Evolutionary conservation across 768 basidiomycete species (phyloP).

Genomic region (Termitomyces sp.): DNA sequence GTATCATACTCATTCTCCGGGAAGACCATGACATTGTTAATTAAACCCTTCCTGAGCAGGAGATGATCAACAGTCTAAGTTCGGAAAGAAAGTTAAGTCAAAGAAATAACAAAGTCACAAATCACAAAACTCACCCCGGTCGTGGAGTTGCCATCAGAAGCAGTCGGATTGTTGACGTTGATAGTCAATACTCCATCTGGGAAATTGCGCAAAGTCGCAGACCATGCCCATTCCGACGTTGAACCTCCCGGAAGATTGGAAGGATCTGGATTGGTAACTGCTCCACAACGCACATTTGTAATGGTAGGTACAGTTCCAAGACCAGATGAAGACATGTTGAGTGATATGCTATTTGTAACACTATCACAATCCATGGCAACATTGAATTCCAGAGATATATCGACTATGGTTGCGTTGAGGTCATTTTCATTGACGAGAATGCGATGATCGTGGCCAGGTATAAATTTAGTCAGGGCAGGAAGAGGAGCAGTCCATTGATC

Average conservation of each 20-base stretch:
- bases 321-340: slow-evolving; percentile 69
- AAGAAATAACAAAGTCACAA: neutral
- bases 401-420: slow-evolving; percentile 49
- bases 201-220: slow-evolving; percentile 65
- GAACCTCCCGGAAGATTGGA: slow-evolving; percentile 48
- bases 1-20: slow-evolving; percentile 75
- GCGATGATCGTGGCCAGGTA: slow-evolving; percentile 84
- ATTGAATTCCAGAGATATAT: slow-evolving; percentile 79
- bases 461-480: slow-evolving; percentile 73
- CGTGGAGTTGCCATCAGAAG: slow-evolving; percentile 31
- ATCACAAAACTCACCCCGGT: slow-evolving; percentile 49
- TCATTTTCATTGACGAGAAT: slow-evolving; percentile 41
- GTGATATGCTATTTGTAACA: slow-evolving; percentile 55
- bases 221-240: slow-evolving; percentile 65
- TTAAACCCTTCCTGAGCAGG: slow-evolving; percentile 71
- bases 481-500: slow-evolving; percentile 63
- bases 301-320: slow-evolving; percentile 53
- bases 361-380: slow-evolving; percentile 65
- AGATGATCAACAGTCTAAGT: slow-evolving; percentile 66
- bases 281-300: slow-evolving; percentile 39
- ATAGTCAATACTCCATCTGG: slow-evolving; percentile 82
- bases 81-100: slow-evolving; percentile 5
- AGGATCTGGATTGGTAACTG: slow-evolving; percentile 41
- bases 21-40: slow-evolving; percentile 82
- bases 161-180: slow-evolving; percentile 50